Evolutionary conservation across 139 green algal genomes (phyloP).

Genomic region (Picochlorum sp.): DNA sequence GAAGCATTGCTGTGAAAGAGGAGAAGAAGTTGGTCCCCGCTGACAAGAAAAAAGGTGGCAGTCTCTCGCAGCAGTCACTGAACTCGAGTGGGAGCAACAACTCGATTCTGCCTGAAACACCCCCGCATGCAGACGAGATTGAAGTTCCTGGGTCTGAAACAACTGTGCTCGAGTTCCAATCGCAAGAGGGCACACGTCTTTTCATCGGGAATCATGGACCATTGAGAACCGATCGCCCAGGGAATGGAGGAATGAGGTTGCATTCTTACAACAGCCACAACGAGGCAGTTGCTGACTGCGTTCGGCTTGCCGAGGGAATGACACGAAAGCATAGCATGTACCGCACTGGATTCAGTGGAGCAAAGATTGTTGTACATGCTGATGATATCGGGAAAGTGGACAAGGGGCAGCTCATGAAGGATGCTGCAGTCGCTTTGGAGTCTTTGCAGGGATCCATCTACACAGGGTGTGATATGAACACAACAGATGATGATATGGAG

Average conservation of each 20-base stretch:
- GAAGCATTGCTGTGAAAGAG: too few relatives aligned
- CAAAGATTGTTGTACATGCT: conserved; percentile 1
- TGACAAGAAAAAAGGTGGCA: too few relatives aligned
- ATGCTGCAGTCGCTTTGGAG: background rate
- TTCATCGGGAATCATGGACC: background rate
- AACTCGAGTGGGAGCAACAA: too few relatives aligned
- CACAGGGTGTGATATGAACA: conserved; percentile 5
- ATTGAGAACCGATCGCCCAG: background rate
- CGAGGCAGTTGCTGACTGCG: background rate
- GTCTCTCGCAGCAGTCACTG: too few relatives aligned
- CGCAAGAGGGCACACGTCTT: background rate
- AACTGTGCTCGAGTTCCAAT: background rate
- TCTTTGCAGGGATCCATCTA: background rate
- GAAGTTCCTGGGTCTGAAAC: background rate
- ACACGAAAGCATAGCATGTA: conserved; percentile 3
- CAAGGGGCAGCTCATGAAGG: conserved; percentile 3
- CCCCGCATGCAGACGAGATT: background rate
- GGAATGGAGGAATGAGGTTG: conserved; percentile 3
- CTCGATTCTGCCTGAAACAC: background rate
- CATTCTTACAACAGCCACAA: background rate
- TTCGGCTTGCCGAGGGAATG: background rate
- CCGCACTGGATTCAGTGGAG: background rate
- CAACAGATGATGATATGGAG: conserved; percentile 6
- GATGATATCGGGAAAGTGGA: background rate
- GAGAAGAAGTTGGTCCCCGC: too few relatives aligned